Conservation (phyloP, 164 flowering plant genomes). For the Macadamia integrifolia region DNA sequence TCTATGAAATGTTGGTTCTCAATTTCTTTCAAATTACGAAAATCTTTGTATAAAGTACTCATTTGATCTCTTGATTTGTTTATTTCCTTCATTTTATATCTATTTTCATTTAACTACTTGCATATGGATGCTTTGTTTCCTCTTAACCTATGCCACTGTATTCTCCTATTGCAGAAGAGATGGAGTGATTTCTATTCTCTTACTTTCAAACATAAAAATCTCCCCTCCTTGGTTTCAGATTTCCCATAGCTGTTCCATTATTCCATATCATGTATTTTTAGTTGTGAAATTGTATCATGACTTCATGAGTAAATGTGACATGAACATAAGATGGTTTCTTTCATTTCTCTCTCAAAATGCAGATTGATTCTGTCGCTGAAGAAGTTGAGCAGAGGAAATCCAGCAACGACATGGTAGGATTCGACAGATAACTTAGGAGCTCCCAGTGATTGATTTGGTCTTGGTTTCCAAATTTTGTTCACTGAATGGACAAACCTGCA, state of each 20-base stretch:
- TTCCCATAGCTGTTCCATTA: background rate
- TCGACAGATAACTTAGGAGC: background rate
- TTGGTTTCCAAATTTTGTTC: conserved; percentile 2
- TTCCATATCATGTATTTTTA: background rate
- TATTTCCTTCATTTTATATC: too few species aligned
- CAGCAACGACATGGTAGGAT: conserved; percentile 64
- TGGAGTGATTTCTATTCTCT: background rate
- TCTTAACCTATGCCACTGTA: too few species aligned
- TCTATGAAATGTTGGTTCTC: too few species aligned
- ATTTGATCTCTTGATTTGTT: too few species aligned
- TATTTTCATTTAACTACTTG: too few species aligned
- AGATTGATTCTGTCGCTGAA: conserved; percentile 96
- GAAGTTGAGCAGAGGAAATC: conserved; percentile 69
- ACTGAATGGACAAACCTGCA: conserved; percentile 1
- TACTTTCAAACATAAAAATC: background rate
- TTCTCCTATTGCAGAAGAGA: too few species aligned
- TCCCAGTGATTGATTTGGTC: background rate
- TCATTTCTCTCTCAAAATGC: conserved; percentile 13
- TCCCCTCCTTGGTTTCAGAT: background rate
- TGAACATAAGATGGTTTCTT: background rate
- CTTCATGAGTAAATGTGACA: background rate
- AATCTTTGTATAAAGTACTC: background rate
- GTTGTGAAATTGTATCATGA: background rate
- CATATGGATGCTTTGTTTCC: too few species aligned
- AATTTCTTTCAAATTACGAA: background rate